Base-by-base conservation (phyloP, 345 rosid genomes). In the Salix suchowensis region DNA sequence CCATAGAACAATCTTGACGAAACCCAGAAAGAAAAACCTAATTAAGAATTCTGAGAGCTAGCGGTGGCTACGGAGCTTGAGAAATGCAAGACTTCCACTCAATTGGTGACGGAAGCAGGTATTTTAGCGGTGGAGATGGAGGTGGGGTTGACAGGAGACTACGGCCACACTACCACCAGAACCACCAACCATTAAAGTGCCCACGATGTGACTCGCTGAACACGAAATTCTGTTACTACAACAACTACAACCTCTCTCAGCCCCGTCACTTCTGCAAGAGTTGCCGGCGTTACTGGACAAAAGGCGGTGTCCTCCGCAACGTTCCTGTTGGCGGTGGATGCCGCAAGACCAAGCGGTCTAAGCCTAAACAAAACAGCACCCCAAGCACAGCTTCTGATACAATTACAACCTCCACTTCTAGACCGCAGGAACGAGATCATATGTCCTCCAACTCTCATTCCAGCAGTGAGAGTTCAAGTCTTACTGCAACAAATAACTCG, bases 261-360 rank as follows among this genome's bases (percentile, higher is more conserved):
- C 98, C 98, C 10, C 94, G 98, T 28, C 97, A 95, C 92, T 95
- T 95, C 87, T 95, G 98, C 84, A 95, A 95, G 84, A 79, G 68
- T 88, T 95, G 98, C 85, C 97, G 98, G 60, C 89, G 97, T 52
- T 95, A 95, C 90, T 95, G 98, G 98, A 95, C 98, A 50, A 95
- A 91, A 81, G 98, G 97, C 34, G 98, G 98, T 76, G 93, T 95
- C 72, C 96, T 95, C 70, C 95, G 98, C 50, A 95, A 93, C 91
- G 98, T 95, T 32, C 97, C 98, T 19, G 88, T 93, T 16, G 98
- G 98, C 23, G 97, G 95, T 5, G 92, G 95, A 66, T 91, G 92
- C 79, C 90, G 95, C 52, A 91, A 91, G 75, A 81, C 88, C 44
- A 95, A 93, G 82, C 86, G 97, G 44, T 78, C 94, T 7, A 93